Base-by-base conservation (phyloP, 2,329 filamentous ascomycete genomes). In the Hypoxylon sp. region DNA sequence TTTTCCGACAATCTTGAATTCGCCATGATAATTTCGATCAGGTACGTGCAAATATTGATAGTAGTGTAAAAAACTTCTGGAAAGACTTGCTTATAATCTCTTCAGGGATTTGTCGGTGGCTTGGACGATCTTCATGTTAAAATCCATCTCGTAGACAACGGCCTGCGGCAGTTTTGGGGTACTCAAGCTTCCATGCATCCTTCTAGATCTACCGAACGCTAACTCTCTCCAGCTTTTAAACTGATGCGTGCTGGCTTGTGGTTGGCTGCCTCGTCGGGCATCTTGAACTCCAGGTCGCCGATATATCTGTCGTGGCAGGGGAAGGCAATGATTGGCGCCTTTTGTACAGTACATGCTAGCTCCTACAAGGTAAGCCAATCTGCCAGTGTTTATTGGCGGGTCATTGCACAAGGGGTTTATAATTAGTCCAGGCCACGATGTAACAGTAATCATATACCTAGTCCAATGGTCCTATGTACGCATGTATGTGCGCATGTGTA, bases 221-320 rank as follows among this genome's bases (percentile, higher is more conserved):
- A 54, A 57, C 39, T 55, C 26, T 57, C 54, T 64, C 49, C 56
- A 46, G 56, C 24, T 26, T 26, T 26, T 26, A 4, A 4, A 7
- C 24, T 26, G 24, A 43, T 32, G 34, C 26, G 26, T 49, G n/a
- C 22, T 26, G 60, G 26, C 19, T n/a, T 37, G 22, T 69, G 67
- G 67, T 69, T 67, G 67, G 64, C 47, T 64, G 67, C 62, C 62
- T 68, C 63, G 65, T 62, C 65, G 67, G 62, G 58, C 61, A 61
- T 43, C 67, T 69, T 53, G 44, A 56, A 62, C 39, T 63, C 34
- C 39, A 69, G 59, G 67, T 68, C 67, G 65, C 62, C 65, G 62
- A 69, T 22, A 57, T 32, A 56, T 10, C 54, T 54, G 24, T 34
- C 47, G 15, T 50, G 55, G 34, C 48, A 37, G 19, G 53, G 56